Evolutionary conservation across 148 eudicot genomes (phyloP), one percentile per base, ranked within the genome.

Genomic region (Amaranthus cruentus): DNA sequence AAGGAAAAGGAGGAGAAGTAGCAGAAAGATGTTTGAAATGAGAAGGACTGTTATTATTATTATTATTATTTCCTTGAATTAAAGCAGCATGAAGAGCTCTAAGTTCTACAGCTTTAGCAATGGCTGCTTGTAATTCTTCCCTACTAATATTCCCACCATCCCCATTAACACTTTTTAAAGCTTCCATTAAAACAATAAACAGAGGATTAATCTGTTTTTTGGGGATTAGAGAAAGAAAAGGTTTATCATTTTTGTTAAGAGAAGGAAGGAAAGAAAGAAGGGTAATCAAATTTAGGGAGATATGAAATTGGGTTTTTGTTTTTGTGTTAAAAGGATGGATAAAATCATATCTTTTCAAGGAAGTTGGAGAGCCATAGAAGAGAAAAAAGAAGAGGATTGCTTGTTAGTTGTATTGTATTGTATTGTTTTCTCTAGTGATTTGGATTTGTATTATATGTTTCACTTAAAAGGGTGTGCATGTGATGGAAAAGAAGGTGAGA

Each of bases 81-180:
- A 90, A 78, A 74, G 91, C 90, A 54, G 98, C 89, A 77, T 91
- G 97, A 59, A 93, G 80, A 47, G 97, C 92, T 84, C 98, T 81
- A 11, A 93, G 91, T 86, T 93, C 97, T 55, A 85, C 88, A 0
- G 95, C 91, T 78, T 93, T 93, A 21, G 87, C 92, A 71, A 93
- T 87, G 82, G 98, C 92, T 13, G 83, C 83, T 77, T 91, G 71
- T 79, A 93, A 78, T 28, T 87, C 88, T 77, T 85, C 65, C 76
- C 89, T 83, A 44, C 76, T 88, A 38, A 59, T 42, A 11, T 47
- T 56, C 43, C 58, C 79, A 47, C 76, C 68, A 55, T 65, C 48
- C 55, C 28, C 77, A 55, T 71, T 59, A 2, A 47, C 61, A 57
- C 75, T 64, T 43, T 67, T 63, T 66, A 78, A 18, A 58, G 81